phyloP scores from a whole-genome alignment of 257 asterid genomes.

The Sherardia arvensis region DNA sequence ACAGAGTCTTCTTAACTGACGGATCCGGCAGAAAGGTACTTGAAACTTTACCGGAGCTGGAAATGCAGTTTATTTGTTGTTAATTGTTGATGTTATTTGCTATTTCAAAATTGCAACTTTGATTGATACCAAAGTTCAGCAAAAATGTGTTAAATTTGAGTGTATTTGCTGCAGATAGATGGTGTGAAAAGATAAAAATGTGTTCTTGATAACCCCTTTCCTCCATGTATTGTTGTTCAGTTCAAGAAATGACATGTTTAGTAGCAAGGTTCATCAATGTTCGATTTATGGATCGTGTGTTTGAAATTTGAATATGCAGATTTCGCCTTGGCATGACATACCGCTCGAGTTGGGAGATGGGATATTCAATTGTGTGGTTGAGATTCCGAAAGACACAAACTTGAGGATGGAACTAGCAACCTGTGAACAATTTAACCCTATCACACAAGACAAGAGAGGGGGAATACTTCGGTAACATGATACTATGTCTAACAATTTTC shows the following conservation, averaged over 20 bases:
- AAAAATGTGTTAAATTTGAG: not conserved
- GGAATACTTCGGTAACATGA: constrained; percentile 82
- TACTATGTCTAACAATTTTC: constrained; percentile 58
- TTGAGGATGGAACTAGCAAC: constrained; percentile 98
- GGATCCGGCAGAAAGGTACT: constrained; percentile 72
- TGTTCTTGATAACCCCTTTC: not conserved
- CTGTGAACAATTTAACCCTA: constrained; percentile 76
- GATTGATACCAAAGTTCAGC: not conserved
- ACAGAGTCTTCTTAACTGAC: constrained; percentile 74
- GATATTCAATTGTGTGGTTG: constrained; percentile 76
- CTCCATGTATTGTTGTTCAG: not conserved
- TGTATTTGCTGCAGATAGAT: not conserved
- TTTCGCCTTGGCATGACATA: constrained; percentile 97
- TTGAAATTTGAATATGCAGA: constrained; percentile 27
- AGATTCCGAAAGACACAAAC: constrained; percentile 90
- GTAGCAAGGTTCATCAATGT: not conserved
- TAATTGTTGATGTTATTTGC: not conserved
- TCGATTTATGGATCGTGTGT: not conserved
- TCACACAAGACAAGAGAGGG: constrained; percentile 89
- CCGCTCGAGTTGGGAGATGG: constrained; percentile 76
- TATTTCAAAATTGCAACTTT: not conserved
- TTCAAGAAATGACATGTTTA: not conserved
- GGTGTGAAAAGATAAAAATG: not conserved
- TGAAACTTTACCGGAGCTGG: not conserved
- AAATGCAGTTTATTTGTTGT: not conserved